These are phyloP conservation scores for Fagopyrum esculentum DNA, from an alignment of 148 eudicot species.

Conservation along the genomic window DNA sequence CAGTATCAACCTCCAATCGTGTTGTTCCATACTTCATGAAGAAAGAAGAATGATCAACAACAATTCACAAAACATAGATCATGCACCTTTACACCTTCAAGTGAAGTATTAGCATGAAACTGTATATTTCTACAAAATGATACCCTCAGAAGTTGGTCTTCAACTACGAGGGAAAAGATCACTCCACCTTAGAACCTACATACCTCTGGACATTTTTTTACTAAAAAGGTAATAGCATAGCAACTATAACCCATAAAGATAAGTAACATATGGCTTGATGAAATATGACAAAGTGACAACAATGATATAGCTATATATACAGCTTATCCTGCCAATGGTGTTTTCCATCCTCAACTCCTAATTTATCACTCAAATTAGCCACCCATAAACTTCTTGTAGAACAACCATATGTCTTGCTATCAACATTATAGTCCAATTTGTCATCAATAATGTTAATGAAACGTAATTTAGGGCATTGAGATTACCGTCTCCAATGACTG, in stretches of 20 bases:
- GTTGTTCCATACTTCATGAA: conserved; percentile 74
- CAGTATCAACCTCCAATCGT: conserved; percentile 64
- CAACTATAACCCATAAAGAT: neutral
- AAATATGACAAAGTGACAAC: neutral
- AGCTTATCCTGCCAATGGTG: neutral
- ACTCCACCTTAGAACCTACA: neutral
- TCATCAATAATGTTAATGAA: no score
- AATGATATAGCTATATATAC: neutral
- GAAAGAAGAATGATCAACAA: conserved; percentile 19
- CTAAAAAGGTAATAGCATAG: neutral
- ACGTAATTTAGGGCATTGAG: neutral
- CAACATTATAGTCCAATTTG: no score
- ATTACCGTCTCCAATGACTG: conserved; percentile 74
- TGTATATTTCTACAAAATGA: neutral
- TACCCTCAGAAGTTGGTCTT: neutral
- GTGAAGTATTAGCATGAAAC: neutral
- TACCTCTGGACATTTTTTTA: neutral
- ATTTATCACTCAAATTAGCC: neutral
- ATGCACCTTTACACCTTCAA: neutral
- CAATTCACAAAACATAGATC: neutral
- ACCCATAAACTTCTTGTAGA: neutral
- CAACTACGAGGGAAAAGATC: neutral
- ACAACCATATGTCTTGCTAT: neutral
- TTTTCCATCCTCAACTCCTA: neutral
- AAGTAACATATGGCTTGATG: neutral